Conservation (phyloP, 2,329 filamentous ascomycete genomes). For the Myriosclerotinia scirpicola region DNA sequence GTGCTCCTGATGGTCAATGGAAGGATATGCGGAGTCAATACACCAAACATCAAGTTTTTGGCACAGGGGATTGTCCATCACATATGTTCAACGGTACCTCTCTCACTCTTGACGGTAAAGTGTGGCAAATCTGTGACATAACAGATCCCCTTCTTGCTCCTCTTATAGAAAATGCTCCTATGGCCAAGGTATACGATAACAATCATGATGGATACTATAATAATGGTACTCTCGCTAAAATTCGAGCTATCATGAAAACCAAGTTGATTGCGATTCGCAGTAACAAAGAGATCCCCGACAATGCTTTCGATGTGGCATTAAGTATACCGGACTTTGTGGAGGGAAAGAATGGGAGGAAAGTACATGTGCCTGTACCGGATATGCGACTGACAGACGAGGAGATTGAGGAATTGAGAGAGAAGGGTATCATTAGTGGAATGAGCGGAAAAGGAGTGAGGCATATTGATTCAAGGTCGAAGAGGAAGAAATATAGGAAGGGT, state of each 20-base stretch:
- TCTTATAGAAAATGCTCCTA: conserved; percentile 63
- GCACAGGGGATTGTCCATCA: conserved; percentile 43
- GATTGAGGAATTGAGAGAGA: conserved; percentile 27
- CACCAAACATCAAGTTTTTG: conserved; percentile 30
- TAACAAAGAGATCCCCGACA: conserved; percentile 51
- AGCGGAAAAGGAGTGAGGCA: conserved; percentile 25
- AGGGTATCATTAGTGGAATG: conserved; percentile 21
- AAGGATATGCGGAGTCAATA: conserved; percentile 29
- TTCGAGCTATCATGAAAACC: conserved; percentile 82
- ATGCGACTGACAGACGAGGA: conserved; percentile 34
- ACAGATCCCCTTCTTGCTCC: conserved; percentile 71
- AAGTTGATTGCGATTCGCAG: conserved; percentile 72
- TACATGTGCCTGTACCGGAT: conserved; percentile 37
- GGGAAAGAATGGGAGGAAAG: conserved; percentile 29
- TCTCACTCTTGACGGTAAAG: conserved; percentile 76
- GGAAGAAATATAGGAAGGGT: conserved; percentile 23
- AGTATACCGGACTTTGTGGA: conserved; percentile 40
- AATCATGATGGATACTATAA: conserved; percentile 79
- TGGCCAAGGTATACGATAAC: conserved; percentile 59
- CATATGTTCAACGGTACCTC: conserved; percentile 83
- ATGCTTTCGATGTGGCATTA: conserved; percentile 49
- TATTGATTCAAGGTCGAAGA: conserved; percentile 25
- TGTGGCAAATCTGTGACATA: conserved; percentile 94
- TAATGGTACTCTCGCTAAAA: conserved; percentile 78
- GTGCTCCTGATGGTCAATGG: conserved; percentile 31